Conservation (phyloP, 2,329 filamentous ascomycete species). For the Verticillium nubilum region DNA sequence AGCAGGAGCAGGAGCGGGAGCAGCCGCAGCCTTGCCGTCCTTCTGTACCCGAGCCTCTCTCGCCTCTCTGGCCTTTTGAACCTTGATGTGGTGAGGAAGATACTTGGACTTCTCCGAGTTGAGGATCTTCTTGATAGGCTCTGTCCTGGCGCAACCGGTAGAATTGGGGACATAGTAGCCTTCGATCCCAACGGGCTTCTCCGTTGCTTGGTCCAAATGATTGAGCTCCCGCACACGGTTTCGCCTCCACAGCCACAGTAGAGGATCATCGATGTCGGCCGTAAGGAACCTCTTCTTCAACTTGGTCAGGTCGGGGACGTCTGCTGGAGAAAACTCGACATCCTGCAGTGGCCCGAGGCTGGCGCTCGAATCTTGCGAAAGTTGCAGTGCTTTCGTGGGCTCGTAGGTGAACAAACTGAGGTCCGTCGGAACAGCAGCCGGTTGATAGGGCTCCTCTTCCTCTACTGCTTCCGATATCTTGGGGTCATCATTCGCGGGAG, state of each 20-base stretch:
- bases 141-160: slow-evolving; percentile 83
- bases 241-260: slow-evolving; percentile 53
- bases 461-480: slow-evolving; percentile 20
- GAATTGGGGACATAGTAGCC: slow-evolving; percentile 79
- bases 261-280: slow-evolving; percentile 41
- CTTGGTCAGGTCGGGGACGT: slow-evolving; percentile 42
- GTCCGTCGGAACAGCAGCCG: slow-evolving; percentile 17
- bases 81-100: slow-evolving; percentile 92
- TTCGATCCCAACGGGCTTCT: slow-evolving; percentile 40
- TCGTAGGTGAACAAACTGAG: slow-evolving; percentile 45
- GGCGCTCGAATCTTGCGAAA: slow-evolving; percentile 39
- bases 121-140: slow-evolving; percentile 90
- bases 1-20: slow-evolving; percentile 68
- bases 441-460: slow-evolving; percentile 12
- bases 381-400: slow-evolving; percentile 37
- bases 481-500: slow-evolving; percentile 45
- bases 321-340: slow-evolving; percentile 36
- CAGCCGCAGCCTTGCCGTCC: slow-evolving; percentile 60
- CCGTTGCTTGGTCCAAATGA: slow-evolving; percentile 23
- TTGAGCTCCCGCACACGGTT: slow-evolving; percentile 53
- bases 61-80: slow-evolving; percentile 85
- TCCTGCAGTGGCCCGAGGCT: slow-evolving; percentile 39
- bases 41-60: slow-evolving; percentile 70
- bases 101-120: slow-evolving; percentile 99
- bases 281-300: slow-evolving; percentile 42